Evolutionary conservation across 2,329 filamentous ascomycete species (phyloP), one percentile per base, ranked within the genome.

Genomic region (Pseudogymnoascus sp.): DNA sequence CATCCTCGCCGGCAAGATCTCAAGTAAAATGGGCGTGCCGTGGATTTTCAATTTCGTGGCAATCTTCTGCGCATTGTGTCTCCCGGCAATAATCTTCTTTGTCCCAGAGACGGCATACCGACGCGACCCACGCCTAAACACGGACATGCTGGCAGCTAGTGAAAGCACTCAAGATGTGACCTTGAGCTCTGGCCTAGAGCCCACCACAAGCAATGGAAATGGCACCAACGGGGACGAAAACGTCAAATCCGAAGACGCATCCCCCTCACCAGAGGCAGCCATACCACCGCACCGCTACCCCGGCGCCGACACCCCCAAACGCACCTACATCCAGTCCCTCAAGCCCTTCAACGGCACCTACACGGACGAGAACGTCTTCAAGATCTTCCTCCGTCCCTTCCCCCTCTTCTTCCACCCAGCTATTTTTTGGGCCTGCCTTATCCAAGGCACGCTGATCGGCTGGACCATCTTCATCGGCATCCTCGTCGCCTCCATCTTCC

Each of bases 391-490:
- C n/a, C 84, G 93, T 2, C 93, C 93, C 0, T 87, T 97, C 61
- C 90, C 90, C 0, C 82, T 97, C 0, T 88, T 96, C 69, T 74
- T 89, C 6, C 93, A 97, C 72, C 93, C 92, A 0, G 90, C 90
- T 6, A 91, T 97, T 68, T 75, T 96, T 41, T 96, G 91, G 90
- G 81, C 80, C 24, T 81, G 80, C 70, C 79, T 97, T 3, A 90
- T 93, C 60, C 93, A 96, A 80, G 93, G 93, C 14, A 85, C 90
- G 4, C 85, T 96, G 72, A 96, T 97, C 71, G 93, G 93, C 67
- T 98, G 93, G 93, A 96, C 93, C 1, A 90, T 97, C 14, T 91
- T 97, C 72, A 93, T 96, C 67, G 89, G 90, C 63, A 88, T 95
- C 65, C 86, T 95, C 68, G 78, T 96, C 53, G 89, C 88, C n/a